Percentiles rank a stretch among this genome's conserved stretches.
phyloP scores from a whole-genome alignment of 73 alveolate genomes.

The Blepharisma japonicum region DNA sequence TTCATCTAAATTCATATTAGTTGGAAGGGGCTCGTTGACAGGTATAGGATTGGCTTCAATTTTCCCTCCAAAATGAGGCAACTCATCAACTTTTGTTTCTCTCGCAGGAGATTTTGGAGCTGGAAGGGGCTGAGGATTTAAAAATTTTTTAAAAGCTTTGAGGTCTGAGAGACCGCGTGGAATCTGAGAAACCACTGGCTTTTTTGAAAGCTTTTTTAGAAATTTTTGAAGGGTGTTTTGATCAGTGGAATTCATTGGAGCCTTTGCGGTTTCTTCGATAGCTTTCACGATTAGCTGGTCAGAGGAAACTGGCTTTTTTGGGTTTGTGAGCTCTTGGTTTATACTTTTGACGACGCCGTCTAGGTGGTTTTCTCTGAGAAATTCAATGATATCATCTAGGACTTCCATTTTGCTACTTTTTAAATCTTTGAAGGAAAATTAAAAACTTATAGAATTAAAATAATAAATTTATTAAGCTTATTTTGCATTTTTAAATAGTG shows the following conservation, averaged over 20 bases:
- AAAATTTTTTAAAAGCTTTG: too few relatives aligned
- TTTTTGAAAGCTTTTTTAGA: not conserved
- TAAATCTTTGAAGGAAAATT: not conserved
- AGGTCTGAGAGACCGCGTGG: too few relatives aligned
- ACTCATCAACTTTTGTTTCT: too few relatives aligned
- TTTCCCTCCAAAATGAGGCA: too few relatives aligned
- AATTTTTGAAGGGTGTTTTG: not conserved
- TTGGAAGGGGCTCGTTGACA: too few relatives aligned
- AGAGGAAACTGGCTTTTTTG: not conserved
- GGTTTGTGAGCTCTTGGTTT: not conserved
- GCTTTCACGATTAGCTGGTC: not conserved
- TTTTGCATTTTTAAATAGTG: too few relatives aligned
- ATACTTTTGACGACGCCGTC: not conserved
- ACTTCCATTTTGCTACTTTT: not conserved
- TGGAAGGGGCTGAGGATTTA: too few relatives aligned
- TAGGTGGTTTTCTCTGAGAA: conserved; percentile 20
- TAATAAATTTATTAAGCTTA: too few relatives aligned
- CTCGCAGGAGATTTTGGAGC: too few relatives aligned
- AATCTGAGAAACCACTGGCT: not conserved
- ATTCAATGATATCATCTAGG: conserved; percentile 5
- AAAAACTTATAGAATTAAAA: too few relatives aligned
- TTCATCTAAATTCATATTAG: not conserved
- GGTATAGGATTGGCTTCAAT: too few relatives aligned
- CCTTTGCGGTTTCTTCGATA: not conserved
- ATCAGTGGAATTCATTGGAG: not conserved